These are phyloP conservation scores for Candida orba DNA, from an alignment of 805 yeast species.

Conservation along the genomic window DNA sequence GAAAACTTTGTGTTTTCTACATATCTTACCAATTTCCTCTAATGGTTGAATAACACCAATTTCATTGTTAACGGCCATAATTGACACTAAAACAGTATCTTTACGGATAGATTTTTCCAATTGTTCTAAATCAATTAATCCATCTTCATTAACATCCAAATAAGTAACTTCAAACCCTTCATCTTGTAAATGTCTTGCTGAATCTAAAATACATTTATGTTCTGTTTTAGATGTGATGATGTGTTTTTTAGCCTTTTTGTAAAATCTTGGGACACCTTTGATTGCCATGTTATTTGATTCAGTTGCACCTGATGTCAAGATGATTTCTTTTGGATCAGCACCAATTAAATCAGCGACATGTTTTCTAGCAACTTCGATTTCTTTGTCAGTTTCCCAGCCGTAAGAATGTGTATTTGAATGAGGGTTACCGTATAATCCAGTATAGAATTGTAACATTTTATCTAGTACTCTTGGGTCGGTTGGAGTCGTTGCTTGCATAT, in stretches of 20 bases:
- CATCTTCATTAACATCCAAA: conserved; percentile 75
- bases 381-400: conserved; percentile 98
- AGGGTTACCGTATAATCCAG: conserved; percentile 96
- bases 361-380: conserved; percentile 79
- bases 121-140: conserved; percentile 70
- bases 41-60: conserved; percentile 96
- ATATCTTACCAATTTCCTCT: conserved; percentile 84
- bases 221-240: conserved; percentile 95
- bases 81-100: conserved; percentile 83
- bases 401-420: conserved; percentile 95
- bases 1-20: conserved; percentile 81
- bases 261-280: conserved; percentile 94
- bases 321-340: conserved; percentile 95
- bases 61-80: conserved; percentile 98
- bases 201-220: conserved; percentile 97
- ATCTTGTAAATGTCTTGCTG: conserved; percentile 89
- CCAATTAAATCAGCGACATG: conserved; percentile 77
- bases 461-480: conserved; percentile 95
- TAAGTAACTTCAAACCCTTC: conserved; percentile 97
- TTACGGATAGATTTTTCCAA: conserved; percentile 80
- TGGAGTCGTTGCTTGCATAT: conserved; percentile 98
- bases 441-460: conserved; percentile 75
- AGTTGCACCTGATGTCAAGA: conserved; percentile 97
- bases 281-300: conserved; percentile 92
- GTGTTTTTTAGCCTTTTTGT: conserved; percentile 83